These are phyloP conservation scores for Dryas integrifolia DNA, from an alignment of 331 rosid genomes.

Conservation along the genomic window DNA sequence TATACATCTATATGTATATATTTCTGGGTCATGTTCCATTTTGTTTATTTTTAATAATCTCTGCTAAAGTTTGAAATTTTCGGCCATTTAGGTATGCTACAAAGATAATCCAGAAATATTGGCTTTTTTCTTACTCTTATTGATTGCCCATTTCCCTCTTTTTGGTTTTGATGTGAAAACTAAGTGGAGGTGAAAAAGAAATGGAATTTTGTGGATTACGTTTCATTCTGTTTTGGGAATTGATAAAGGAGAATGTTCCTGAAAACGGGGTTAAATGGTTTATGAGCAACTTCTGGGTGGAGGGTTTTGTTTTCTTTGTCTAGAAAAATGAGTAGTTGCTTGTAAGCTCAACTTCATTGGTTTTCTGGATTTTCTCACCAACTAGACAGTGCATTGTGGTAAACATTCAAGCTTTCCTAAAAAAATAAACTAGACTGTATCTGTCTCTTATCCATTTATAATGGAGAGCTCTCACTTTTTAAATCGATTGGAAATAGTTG, in stretches of 20 bases:
- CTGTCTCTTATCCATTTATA: background rate
- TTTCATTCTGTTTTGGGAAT: background rate
- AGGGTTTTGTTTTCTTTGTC: background rate
- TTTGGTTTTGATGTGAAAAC: background rate
- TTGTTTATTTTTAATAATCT: background rate
- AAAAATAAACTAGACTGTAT: background rate
- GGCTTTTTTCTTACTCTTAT: background rate
- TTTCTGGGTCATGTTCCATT: conserved; percentile 11
- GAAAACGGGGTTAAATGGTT: background rate
- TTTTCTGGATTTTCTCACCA: background rate
- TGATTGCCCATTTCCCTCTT: background rate
- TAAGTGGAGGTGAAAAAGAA: background rate
- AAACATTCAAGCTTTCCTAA: background rate
- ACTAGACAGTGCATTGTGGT: background rate
- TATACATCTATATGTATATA: background rate
- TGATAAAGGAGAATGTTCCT: background rate
- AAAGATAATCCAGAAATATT: background rate
- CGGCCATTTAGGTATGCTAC: background rate
- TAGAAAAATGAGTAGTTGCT: background rate
- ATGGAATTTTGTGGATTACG: background rate
- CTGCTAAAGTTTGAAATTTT: conserved; percentile 6
- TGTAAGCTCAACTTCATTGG: background rate
- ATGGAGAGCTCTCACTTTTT: background rate
- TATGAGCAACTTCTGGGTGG: background rate
- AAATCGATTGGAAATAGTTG: background rate